These are phyloP conservation scores for Tetrahymena malaccensis DNA, from an alignment of 73 alveolate species.

Conservation along the genomic window DNA sequence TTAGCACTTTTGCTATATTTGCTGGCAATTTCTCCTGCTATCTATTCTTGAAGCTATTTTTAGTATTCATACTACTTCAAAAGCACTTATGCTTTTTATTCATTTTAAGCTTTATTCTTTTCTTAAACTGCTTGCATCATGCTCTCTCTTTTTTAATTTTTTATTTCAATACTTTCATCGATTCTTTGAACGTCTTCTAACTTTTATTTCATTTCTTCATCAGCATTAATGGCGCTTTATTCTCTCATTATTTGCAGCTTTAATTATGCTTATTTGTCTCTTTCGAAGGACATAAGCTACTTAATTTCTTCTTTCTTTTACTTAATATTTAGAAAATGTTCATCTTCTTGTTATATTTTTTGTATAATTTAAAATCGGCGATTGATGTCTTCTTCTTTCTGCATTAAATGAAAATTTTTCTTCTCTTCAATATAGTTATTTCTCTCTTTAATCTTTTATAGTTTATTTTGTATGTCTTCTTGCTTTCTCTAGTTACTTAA, in stretches of 20 bases:
- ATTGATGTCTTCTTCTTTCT: neutral
- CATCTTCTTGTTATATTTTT: neutral
- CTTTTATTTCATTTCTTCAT: neutral
- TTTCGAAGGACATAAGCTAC: neutral
- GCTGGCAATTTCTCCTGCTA: neutral
- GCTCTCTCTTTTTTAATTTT: neutral
- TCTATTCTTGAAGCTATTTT: neutral
- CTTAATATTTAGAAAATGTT: neutral
- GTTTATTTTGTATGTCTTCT: neutral
- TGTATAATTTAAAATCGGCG: neutral
- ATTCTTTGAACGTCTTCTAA: neutral
- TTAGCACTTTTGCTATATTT: neutral
- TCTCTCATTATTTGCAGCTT: neutral
- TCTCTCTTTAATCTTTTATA: neutral
- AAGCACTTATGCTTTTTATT: neutral
- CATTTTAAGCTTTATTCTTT: neutral
- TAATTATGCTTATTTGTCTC: neutral
- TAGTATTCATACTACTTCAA: neutral
- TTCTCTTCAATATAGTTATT: neutral
- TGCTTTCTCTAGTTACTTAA: neutral
- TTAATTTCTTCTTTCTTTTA: neutral
- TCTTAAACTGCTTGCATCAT: neutral
- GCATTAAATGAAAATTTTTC: neutral
- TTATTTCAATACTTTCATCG: neutral
- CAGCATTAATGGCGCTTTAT: neutral